phyloP scores from a whole-genome alignment of 331 rosid genomes.

The Pyracantha coccinea region DNA sequence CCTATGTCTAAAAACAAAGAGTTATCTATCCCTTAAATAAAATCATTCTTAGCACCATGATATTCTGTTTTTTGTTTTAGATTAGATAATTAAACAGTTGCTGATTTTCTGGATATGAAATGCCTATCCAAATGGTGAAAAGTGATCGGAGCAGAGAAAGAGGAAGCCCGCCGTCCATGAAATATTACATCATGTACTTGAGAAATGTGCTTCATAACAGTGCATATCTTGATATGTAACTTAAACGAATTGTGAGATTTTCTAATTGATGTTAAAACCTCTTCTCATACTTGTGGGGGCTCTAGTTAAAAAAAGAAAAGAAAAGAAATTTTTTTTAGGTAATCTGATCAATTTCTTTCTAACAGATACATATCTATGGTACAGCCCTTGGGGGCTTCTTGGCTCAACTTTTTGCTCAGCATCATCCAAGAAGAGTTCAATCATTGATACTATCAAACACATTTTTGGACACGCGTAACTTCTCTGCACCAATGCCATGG shows the following conservation, averaged over 20 bases:
- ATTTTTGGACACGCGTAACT: slow-evolving; percentile 67
- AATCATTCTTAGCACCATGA: not conserved
- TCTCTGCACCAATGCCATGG: slow-evolving; percentile 90
- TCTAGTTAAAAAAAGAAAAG: not conserved
- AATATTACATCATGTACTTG: not conserved
- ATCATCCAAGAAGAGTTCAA: slow-evolving; percentile 87
- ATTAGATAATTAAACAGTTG: not conserved
- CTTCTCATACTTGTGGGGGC: slow-evolving; percentile 1
- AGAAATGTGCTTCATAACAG: not conserved
- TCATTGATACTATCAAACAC: slow-evolving; percentile 78
- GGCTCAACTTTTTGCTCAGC: slow-evolving; percentile 90
- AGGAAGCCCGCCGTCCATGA: not conserved
- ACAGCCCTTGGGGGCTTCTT: slow-evolving; percentile 93
- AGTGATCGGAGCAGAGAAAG: not conserved
- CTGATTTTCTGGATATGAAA: not conserved
- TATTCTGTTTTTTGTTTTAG: not conserved
- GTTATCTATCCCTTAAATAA: not conserved
- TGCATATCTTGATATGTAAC: not conserved
- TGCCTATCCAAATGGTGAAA: not conserved
- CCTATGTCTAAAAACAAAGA: too few relatives aligned
- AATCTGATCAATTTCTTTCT: slow-evolving; percentile 12
- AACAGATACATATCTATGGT: slow-evolving; percentile 91
- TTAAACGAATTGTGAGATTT: not conserved
- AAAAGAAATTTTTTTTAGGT: slow-evolving; percentile 5
- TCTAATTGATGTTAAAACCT: not conserved